Evolutionary conservation across 2,329 filamentous ascomycete genomes (phyloP), one percentile per base, ranked within the genome.

Genomic region (Huntiella decipiens): DNA sequence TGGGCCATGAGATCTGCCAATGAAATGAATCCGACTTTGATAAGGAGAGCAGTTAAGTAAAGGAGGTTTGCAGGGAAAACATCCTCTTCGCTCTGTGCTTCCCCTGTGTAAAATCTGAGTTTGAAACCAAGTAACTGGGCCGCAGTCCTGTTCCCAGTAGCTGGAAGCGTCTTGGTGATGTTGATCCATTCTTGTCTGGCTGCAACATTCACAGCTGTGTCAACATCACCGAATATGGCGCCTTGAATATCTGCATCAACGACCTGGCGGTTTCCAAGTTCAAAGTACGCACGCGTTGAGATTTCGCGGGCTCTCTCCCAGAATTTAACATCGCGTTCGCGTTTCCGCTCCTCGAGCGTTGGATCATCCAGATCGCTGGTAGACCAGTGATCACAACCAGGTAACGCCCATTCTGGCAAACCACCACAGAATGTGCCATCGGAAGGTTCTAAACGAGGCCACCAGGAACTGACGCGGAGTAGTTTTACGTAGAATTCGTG

Each of bases 81-180:
- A 55, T 96, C 91, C 1, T 72, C 66, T 45, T 77, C 71, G 50
- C 83, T 76, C 47, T 88, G 75, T 33, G 81, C 77, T 22, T 78
- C 68, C 0, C 85, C 92, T 36, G 84, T 82, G 57, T 98, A 98
- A 60, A 94, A 98, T 11, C 84, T 82, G 43, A 98, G 72, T 62
- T 98, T 98, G 70, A 98, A 98, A 3, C 91, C 91, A 11, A 98
- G 76, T 3, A 98, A 71, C 58, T 96, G 91, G 28, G 92, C 92
- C 1, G 91, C 91, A 49, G 92, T 84, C 38, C 80, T 76, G 58
- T 95, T 98, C 28, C 92, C 91, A 28, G 73, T 69, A 1, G 87
- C 85, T 4, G 87, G 87, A 3, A 91, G 63, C 0, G 83, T 92
- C 47, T 78, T 79, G 2, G 88, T 95, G 49, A 74, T 67, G 51